Base-by-base conservation (phyloP, 2,329 filamentous ascomycete species). In the Rhynchosporium graminicola region DNA sequence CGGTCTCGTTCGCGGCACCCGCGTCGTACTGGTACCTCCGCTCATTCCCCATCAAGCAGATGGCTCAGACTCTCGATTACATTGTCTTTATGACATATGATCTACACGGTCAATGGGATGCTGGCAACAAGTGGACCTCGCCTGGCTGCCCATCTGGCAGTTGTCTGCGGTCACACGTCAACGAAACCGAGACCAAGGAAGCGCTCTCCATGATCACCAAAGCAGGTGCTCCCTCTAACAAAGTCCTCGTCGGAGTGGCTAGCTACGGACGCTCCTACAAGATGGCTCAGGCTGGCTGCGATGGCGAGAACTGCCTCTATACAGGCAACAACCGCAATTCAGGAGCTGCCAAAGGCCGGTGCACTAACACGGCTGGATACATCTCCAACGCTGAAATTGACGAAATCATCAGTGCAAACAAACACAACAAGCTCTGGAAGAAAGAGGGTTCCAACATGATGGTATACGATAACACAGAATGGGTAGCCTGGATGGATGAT, bases 101-200 rank as follows among this genome's bases (percentile, higher is more conserved):
- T 69, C 38, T 79, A 52, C 74, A 79, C 61, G 77, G 77, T 3
- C 75, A 79, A 59, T 79, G 76, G 76, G 76, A 78, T 60, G 71
- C 70, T 38, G 60, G 59, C 6, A 79, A 77, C 62, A 54, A 65
- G 2, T 73, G 59, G 43, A 50, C 73, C 0, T 59, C 57, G 6
- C 33, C 63, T 1, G 75, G 74, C 8, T 79, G 77, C 58, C 28
- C 55, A 1, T 56, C 43, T 15, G 71, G 74, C 3, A 72, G 69
- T 62, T 76, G 73, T 45, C 67, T 76, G 0, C 68, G 77, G 2
- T 71, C 66, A 4, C 73, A 77, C 54, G 69, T 78, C 33, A 79
- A 79, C 65, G 36, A 69, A 29, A 78, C 77, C 0, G 75, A 77
- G 60, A 77, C 74, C 1, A 57, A 67, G 5, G 57, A 66, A 3